Evolutionary conservation across 2,329 filamentous ascomycete species (phyloP).

Genomic region (Xylariaceae sp.): DNA sequence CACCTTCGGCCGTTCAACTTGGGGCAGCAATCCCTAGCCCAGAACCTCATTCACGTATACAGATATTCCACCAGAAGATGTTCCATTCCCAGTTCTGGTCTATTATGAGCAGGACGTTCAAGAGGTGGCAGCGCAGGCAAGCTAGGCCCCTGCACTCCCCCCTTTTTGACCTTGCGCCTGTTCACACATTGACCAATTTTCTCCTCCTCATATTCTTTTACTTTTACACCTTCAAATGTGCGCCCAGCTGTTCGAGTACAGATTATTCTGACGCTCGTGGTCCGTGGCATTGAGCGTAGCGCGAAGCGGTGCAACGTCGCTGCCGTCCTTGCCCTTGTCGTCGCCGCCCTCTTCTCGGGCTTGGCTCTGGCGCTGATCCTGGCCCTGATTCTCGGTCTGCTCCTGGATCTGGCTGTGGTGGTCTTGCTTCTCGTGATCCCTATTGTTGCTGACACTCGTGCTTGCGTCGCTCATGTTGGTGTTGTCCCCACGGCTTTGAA

Average conservation of each 20-base stretch:
- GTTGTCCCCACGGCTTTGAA: conserved; percentile 5
- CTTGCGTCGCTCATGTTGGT: conserved; percentile 5
- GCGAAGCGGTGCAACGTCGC: neutral
- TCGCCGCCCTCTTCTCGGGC: neutral
- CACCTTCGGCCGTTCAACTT: too few species aligned
- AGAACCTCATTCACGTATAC: too few species aligned
- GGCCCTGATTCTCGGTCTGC: too few species aligned
- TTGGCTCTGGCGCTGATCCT: too few species aligned
- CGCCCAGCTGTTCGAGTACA: conserved; percentile 27
- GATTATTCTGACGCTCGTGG: conserved; percentile 21
- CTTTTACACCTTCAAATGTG: neutral
- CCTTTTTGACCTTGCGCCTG: neutral
- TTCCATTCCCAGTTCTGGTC: too few species aligned
- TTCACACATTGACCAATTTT: neutral
- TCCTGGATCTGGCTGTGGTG: too few species aligned
- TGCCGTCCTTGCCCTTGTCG: neutral
- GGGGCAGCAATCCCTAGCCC: too few species aligned
- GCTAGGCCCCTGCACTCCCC: too few species aligned
- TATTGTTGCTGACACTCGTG: neutral
- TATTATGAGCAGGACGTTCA: too few species aligned
- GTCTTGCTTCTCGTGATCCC: too few species aligned
- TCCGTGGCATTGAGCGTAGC: conserved; percentile 11
- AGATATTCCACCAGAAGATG: too few species aligned
- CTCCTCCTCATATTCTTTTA: neutral
- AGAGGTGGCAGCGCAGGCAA: too few species aligned